Conservation (phyloP, 139 green algal species). For the Pycnococcus provasolii region DNA sequence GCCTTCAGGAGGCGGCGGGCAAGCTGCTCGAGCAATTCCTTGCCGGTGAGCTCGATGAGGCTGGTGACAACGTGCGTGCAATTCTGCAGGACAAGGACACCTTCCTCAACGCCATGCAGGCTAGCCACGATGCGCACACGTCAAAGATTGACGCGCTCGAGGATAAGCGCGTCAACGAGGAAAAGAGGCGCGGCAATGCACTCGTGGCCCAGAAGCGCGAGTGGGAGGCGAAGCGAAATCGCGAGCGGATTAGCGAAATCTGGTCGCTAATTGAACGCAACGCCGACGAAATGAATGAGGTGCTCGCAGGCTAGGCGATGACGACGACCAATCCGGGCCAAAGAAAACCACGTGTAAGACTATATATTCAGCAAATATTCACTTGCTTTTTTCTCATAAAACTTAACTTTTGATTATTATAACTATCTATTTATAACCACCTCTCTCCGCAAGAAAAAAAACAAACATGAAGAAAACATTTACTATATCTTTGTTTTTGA, state of each 20-base stretch:
- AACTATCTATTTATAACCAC: too few relatives aligned
- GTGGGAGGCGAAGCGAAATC: slow-evolving; percentile 36
- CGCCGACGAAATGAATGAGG: slow-evolving; percentile 32
- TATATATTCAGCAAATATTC: too few relatives aligned
- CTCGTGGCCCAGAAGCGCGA: slow-evolving; percentile 28
- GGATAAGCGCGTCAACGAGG: slow-evolving; percentile 47
- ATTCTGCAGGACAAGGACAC: slow-evolving; percentile 39
- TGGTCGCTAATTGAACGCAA: slow-evolving; percentile 52
- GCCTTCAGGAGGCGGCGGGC: slow-evolving; percentile 3
- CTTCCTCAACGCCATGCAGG: slow-evolving; percentile 38
- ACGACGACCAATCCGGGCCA: too few relatives aligned
- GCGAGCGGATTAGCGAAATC: slow-evolving; percentile 57
- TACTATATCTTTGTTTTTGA: too few relatives aligned
- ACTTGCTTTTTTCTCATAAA: too few relatives aligned
- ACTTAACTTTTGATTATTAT: too few relatives aligned
- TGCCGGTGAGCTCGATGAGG: slow-evolving; percentile 16
- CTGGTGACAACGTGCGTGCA: neutral
- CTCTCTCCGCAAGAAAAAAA: too few relatives aligned
- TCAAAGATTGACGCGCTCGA: slow-evolving; percentile 56
- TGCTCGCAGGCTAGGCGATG: slow-evolving; percentile 36
- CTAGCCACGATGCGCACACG: slow-evolving; percentile 54
- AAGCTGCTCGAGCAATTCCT: slow-evolving; percentile 16
- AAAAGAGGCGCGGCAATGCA: slow-evolving; percentile 37
- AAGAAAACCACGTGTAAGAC: too few relatives aligned
- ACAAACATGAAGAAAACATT: too few relatives aligned